These are phyloP conservation scores for Diaporthe amygdali DNA, from an alignment of 2,329 filamentous ascomycete genomes.

Conservation along the genomic window DNA sequence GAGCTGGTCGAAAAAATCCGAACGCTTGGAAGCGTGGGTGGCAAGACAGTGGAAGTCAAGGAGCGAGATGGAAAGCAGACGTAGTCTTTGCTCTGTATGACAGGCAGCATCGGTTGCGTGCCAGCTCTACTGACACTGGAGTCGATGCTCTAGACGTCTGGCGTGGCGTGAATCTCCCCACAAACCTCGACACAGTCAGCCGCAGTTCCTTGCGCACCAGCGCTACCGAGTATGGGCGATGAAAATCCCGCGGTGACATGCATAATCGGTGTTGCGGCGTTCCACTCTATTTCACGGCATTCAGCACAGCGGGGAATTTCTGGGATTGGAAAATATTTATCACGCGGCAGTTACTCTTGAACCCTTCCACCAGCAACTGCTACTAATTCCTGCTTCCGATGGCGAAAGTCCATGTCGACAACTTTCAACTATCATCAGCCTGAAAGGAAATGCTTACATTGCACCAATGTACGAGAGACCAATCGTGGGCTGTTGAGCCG, in stretches of 20 bases:
- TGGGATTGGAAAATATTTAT: background rate
- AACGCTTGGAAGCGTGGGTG: slow-evolving; percentile 61
- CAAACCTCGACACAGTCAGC: background rate
- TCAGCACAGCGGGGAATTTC: background rate
- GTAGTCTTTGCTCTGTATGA: background rate
- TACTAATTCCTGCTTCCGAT: background rate
- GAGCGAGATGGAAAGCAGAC: slow-evolving; percentile 45
- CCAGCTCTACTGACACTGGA: background rate
- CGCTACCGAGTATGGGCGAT: background rate
- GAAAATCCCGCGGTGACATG: background rate
- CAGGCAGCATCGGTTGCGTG: background rate
- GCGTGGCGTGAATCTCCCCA: background rate
- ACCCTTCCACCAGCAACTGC: background rate
- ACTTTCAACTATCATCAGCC: background rate
- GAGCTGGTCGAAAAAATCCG: slow-evolving; percentile 75
- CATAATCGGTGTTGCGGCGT: background rate
- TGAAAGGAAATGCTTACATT: background rate
- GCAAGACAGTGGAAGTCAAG: slow-evolving; percentile 63
- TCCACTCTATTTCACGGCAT: background rate
- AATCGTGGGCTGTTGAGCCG: background rate
- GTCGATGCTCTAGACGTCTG: background rate
- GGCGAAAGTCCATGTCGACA: background rate
- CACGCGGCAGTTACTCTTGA: background rate
- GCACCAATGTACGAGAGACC: background rate
- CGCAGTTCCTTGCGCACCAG: background rate